Evolutionary conservation across 345 rosid genomes (phyloP).

Genomic region (Bruguiera sexangula): DNA sequence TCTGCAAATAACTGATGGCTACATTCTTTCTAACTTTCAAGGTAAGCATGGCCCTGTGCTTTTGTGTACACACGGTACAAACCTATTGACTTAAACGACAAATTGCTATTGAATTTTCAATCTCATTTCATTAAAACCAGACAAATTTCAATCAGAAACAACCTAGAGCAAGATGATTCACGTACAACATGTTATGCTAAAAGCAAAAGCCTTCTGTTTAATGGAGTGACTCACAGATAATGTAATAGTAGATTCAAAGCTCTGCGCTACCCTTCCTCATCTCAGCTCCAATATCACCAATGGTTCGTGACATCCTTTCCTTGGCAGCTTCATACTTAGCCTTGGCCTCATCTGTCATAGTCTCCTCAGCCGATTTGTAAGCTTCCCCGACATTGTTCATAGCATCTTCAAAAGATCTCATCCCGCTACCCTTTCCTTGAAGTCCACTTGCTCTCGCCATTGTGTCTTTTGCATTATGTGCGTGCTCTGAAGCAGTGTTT

Average conservation of each 20-base stretch:
- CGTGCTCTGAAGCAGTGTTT: constrained; percentile 5
- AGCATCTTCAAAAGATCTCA: constrained; percentile 20
- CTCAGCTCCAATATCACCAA: constrained; percentile 43
- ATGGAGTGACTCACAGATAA: constrained; percentile 19
- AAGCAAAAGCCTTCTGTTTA: background rate
- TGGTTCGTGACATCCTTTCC: constrained; percentile 43
- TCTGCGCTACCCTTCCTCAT: constrained; percentile 25
- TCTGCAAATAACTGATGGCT: too few relatives aligned
- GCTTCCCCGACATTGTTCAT: constrained; percentile 33
- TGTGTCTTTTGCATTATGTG: background rate
- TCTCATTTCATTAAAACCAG: too few relatives aligned
- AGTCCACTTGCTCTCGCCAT: background rate
- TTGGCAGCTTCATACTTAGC: constrained; percentile 44
- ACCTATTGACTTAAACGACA: too few relatives aligned
- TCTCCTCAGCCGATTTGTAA: constrained; percentile 42
- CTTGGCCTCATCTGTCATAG: constrained; percentile 23
- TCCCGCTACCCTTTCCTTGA: background rate
- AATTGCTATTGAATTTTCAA: too few relatives aligned
- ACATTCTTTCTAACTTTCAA: too few relatives aligned
- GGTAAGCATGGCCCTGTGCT: too few relatives aligned
- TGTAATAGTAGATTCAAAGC: constrained; percentile 19
- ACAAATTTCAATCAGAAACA: background rate
- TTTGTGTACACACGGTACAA: too few relatives aligned
- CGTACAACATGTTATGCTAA: background rate
- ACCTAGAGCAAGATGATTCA: background rate